Percentiles rank a stretch among this genome's conserved stretches.
These are phyloP conservation scores for Plantago coronopus DNA, from an alignment of 305 asterid genomes.

Conservation along the genomic window DNA sequence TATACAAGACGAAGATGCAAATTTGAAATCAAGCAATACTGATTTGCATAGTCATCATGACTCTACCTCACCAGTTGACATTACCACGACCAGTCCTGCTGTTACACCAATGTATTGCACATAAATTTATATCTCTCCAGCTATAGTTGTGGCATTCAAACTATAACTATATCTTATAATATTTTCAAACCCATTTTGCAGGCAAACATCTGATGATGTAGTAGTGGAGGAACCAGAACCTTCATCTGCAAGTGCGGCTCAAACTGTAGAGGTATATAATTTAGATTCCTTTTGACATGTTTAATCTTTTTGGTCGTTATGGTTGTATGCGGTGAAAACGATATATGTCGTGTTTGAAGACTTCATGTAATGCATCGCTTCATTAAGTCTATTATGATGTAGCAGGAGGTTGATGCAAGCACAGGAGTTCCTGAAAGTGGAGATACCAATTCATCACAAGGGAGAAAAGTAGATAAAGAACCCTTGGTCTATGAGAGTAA, in stretches of 20 bases:
- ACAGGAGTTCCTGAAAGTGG: conserved; percentile 40
- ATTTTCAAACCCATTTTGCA: conserved; percentile 30
- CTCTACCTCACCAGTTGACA: conserved; percentile 33
- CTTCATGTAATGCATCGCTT: too few relatives aligned
- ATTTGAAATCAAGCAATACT: conserved; percentile 31
- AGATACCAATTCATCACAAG: conserved; percentile 41
- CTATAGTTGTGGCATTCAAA: conserved; percentile 20
- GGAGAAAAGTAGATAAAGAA: conserved; percentile 54
- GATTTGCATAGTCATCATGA: conserved; percentile 38
- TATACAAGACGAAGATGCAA: conserved; percentile 44
- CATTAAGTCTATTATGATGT: conserved; percentile 18
- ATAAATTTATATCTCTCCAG: conserved; percentile 18
- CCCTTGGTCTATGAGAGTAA: conserved; percentile 65
- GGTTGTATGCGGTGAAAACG: not conserved
- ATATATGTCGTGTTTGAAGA: not conserved
- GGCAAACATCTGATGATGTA: conserved; percentile 36
- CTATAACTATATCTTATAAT: conserved; percentile 6
- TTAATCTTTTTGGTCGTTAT: conserved; percentile 7
- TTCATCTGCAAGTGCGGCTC: conserved; percentile 33
- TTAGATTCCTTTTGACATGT: conserved; percentile 17
- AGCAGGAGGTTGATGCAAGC: conserved; percentile 53
- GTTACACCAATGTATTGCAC: conserved; percentile 44
- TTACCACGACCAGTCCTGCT: conserved; percentile 28
- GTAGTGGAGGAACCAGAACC: conserved; percentile 45
- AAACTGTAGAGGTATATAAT: conserved; percentile 44